Conservation (phyloP, 495 filamentous ascomycete genomes). For the Hypoxylon rickii region DNA sequence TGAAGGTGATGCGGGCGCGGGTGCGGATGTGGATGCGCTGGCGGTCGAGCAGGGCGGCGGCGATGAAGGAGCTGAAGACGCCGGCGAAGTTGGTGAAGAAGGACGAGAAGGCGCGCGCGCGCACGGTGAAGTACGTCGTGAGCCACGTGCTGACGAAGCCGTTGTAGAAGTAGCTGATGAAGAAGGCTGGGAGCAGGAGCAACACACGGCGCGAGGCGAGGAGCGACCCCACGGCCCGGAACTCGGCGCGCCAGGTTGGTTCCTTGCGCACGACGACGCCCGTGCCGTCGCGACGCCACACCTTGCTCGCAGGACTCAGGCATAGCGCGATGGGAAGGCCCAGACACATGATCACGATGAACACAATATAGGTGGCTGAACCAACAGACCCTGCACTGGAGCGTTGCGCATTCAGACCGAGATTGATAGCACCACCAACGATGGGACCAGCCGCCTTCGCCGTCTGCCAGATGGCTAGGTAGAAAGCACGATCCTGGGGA, state of each 20-base stretch:
- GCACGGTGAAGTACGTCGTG: constrained; percentile 43
- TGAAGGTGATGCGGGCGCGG: constrained; percentile 34
- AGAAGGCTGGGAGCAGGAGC: constrained; percentile 40
- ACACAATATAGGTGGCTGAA: constrained; percentile 33
- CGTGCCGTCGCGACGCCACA: constrained; percentile 33
- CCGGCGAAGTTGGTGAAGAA: constrained; percentile 44
- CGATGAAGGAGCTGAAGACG: constrained; percentile 40
- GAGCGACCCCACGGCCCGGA: constrained; percentile 31
- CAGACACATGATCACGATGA: constrained; percentile 33
- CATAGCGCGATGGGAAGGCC: constrained; percentile 32
- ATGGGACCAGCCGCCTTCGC: constrained; percentile 37
- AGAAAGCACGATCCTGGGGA: constrained; percentile 26
- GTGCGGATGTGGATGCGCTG: constrained; percentile 35
- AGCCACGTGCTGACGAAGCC: constrained; percentile 41
- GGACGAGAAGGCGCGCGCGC: constrained; percentile 37
- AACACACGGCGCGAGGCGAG: constrained; percentile 31
- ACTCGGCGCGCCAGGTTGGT: constrained; percentile 38
- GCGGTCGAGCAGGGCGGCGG: constrained; percentile 36
- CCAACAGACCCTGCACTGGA: constrained; percentile 26
- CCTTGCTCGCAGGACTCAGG: constrained; percentile 27
- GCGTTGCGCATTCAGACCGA: constrained; percentile 29
- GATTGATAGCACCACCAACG: constrained; percentile 35
- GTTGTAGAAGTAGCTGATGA: constrained; percentile 45
- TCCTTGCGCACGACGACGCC: constrained; percentile 33
- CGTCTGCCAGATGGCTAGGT: constrained; percentile 41